These are phyloP conservation scores for Musa balbisiana DNA, from an alignment of 202 grass and related monocot species.

Conservation along the genomic window DNA sequence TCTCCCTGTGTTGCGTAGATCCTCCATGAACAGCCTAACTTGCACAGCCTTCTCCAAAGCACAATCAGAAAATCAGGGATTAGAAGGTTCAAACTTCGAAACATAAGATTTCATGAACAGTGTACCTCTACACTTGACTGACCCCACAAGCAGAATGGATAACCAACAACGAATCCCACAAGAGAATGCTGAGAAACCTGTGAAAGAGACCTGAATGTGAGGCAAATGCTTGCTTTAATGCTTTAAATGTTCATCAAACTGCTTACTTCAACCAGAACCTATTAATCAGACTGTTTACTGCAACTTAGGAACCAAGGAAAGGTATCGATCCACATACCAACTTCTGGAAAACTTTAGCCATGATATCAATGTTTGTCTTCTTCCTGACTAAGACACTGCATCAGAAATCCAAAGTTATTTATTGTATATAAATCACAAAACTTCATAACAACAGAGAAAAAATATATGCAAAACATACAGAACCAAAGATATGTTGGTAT, in stretches of 20 bases:
- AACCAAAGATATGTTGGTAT: no score
- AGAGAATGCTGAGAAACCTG: constrained; percentile 58
- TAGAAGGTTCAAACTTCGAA: constrained; percentile 4
- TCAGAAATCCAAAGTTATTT: constrained; percentile 17
- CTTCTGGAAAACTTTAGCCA: constrained; percentile 62
- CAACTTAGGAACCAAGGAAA: neutral
- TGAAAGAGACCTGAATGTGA: constrained; percentile 21
- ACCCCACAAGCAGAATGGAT: constrained; percentile 65
- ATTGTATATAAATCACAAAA: constrained; percentile 1
- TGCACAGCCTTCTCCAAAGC: constrained; percentile 51
- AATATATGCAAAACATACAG: neutral
- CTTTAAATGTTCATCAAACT: neutral
- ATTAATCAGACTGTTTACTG: neutral
- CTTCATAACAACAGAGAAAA: neutral
- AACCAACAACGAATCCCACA: constrained; percentile 59
- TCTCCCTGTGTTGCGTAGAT: constrained; percentile 62
- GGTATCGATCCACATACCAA: constrained; percentile 36
- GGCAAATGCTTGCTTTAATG: neutral
- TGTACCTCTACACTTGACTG: constrained; percentile 46
- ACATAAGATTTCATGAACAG: constrained; percentile 19
- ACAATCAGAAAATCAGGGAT: constrained; percentile 27
- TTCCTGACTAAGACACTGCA: constrained; percentile 80
- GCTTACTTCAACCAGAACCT: neutral
- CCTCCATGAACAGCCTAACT: constrained; percentile 70
- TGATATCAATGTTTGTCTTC: constrained; percentile 59